These are phyloP conservation scores for Chrysophaeum taylorii DNA, from an alignment of 352 stramenopile species.

Conservation along the genomic window DNA sequence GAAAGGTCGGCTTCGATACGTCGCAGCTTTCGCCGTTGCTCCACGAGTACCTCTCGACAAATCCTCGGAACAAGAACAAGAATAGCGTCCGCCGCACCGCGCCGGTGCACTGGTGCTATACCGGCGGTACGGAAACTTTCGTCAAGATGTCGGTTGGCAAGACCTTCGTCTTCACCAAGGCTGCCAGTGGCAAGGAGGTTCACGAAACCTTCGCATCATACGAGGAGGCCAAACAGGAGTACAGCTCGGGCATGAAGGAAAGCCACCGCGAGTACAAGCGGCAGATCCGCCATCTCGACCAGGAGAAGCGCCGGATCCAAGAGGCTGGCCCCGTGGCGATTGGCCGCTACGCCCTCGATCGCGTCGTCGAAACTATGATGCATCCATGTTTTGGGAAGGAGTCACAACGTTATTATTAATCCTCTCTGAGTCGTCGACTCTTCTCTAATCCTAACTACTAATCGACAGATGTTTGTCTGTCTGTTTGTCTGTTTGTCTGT, in stretches of 20 bases:
- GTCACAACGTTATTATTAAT: no score
- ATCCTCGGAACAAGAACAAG: conserved; percentile 47
- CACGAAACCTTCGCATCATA: neutral
- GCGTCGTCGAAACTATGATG: conserved; percentile 4
- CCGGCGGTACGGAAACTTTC: conserved; percentile 64
- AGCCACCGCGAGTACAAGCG: neutral
- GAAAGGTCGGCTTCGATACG: conserved; percentile 58
- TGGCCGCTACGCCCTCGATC: neutral
- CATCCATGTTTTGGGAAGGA: no score
- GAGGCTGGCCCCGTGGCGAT: neutral
- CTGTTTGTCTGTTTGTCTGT: no score
- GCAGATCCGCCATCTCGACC: neutral
- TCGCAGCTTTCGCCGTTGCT: conserved; percentile 61
- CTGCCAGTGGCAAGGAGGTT: neutral
- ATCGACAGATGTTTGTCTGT: no score
- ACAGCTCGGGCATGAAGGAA: no score
- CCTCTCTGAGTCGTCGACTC: no score
- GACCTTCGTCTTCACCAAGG: no score
- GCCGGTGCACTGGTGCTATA: conserved; percentile 50
- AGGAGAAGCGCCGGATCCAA: neutral
- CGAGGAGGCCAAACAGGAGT: neutral
- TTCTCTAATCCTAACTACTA: no score
- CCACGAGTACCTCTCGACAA: conserved; percentile 50
- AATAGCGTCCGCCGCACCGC: conserved; percentile 61
- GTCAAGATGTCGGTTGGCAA: neutral